These are phyloP conservation scores for Pseudocercospora cruenta DNA, from an alignment of 2,329 filamentous ascomycete genomes.

Conservation along the genomic window DNA sequence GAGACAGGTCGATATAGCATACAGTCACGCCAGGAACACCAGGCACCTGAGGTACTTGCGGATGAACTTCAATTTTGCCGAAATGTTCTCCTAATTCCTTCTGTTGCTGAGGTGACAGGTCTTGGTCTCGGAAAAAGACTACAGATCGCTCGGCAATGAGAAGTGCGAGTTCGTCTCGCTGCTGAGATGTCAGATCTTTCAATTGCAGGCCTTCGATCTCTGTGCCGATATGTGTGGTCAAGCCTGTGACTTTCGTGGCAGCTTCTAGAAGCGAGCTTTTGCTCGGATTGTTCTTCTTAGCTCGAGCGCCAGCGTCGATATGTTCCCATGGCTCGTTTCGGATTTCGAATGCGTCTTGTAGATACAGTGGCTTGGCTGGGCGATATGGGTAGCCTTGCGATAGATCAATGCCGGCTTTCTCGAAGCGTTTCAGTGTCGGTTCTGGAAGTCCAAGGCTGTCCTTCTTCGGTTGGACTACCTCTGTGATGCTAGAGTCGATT, in stretches of 20 bases:
- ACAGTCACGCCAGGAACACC: conserved; percentile 61
- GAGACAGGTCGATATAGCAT: background rate
- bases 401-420: conserved; percentile 71
- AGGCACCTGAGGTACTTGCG: conserved; percentile 72
- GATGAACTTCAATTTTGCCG: conserved; percentile 70
- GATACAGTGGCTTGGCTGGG: conserved; percentile 66
- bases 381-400: conserved; percentile 73
- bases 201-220: conserved; percentile 67
- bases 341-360: conserved; percentile 71
- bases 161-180: conserved; percentile 65
- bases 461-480: conserved; percentile 65
- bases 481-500: conserved; percentile 54
- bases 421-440: conserved; percentile 60
- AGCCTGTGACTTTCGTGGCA: conserved; percentile 64
- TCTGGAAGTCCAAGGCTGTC: conserved; percentile 66
- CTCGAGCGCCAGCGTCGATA: conserved; percentile 65
- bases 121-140: conserved; percentile 69
- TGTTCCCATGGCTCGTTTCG: conserved; percentile 59
- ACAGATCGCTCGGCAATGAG: conserved; percentile 67
- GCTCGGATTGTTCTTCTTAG: conserved; percentile 52
- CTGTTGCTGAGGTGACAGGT: conserved; percentile 64
- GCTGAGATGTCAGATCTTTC: conserved; percentile 62
- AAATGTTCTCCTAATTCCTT: conserved; percentile 65
- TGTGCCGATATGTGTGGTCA: conserved; percentile 66
- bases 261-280: conserved; percentile 65